Evolutionary conservation across 2,329 filamentous ascomycete species (phyloP).

Genomic region (Hypoxylon sp.): DNA sequence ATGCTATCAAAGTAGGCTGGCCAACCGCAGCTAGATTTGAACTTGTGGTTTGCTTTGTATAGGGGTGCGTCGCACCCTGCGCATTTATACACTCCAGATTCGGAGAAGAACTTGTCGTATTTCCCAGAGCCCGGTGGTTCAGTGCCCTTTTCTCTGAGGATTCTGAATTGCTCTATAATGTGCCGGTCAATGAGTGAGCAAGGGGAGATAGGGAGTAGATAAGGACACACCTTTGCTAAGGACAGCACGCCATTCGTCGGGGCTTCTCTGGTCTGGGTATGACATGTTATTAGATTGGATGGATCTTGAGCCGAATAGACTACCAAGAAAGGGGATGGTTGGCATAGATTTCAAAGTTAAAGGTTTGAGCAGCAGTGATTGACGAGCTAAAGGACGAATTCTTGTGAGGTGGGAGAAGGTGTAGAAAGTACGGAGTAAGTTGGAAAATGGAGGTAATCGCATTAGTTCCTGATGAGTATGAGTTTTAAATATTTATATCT

Average conservation of each 20-base stretch:
- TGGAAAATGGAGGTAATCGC: conserved; percentile 64
- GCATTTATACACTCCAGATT: conserved; percentile 85
- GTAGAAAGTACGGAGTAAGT: conserved; percentile 61
- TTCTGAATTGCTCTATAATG: conserved; percentile 88
- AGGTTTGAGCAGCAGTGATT: conserved; percentile 41
- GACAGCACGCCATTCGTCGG: conserved; percentile 91
- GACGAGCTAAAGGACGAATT: conserved; percentile 51
- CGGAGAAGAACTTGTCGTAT: conserved; percentile 88
- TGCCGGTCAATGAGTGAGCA: conserved; percentile 35
- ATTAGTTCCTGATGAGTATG: conserved; percentile 54
- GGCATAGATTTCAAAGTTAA: conserved; percentile 72
- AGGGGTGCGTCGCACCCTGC: conserved; percentile 88
- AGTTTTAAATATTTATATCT: conserved; percentile 15
- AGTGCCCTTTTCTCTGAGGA: conserved; percentile 92
- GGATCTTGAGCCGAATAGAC: conserved; percentile 77
- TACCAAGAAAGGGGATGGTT: conserved; percentile 81
- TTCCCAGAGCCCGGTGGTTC: conserved; percentile 83
- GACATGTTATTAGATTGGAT: conserved; percentile 71
- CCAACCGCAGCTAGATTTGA: conserved; percentile 97
- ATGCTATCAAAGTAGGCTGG: conserved; percentile 97
- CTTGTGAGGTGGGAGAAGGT: conserved; percentile 62
- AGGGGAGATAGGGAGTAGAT: background rate
- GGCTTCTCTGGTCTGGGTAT: conserved; percentile 83
- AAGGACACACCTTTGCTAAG: conserved; percentile 68
- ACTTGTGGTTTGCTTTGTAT: conserved; percentile 95